phyloP scores from a whole-genome alignment of 2,329 filamentous ascomycete genomes.

The Colletotrichum cuscutae region DNA sequence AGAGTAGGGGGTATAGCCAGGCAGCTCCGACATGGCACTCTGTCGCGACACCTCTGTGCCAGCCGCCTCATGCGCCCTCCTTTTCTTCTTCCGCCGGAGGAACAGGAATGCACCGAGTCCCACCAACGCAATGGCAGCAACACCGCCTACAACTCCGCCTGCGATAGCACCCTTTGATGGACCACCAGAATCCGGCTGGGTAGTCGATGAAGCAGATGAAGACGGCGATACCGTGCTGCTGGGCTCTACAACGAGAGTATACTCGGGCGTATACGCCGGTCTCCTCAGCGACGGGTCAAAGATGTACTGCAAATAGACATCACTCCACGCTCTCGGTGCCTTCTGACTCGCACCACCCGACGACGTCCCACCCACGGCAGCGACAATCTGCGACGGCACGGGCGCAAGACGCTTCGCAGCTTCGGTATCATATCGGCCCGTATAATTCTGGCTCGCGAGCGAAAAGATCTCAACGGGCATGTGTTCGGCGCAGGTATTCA shows the following conservation, averaged over 20 bases:
- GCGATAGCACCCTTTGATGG: not conserved
- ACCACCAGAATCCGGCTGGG: not conserved
- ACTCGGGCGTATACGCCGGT: constrained; percentile 37
- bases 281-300: constrained; percentile 37
- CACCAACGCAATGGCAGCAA: not conserved
- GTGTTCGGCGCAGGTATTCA: constrained; percentile 27
- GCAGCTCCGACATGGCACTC: constrained; percentile 17
- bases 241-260: constrained; percentile 34
- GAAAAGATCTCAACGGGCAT: constrained; percentile 40
- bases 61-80: constrained; percentile 5
- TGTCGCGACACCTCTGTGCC: not conserved
- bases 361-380: constrained; percentile 53
- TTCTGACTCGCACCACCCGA: constrained; percentile 46
- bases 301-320: constrained; percentile 40
- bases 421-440: constrained; percentile 42
- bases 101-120: not conserved
- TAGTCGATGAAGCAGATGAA: not conserved
- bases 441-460: constrained; percentile 37
- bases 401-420: constrained; percentile 43
- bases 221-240: not conserved
- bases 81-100: not conserved
- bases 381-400: constrained; percentile 58
- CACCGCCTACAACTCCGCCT: constrained; percentile 3
- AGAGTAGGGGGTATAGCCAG: not conserved
- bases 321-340: constrained; percentile 36